Evolutionary conservation across 352 stramenopile genomes (phyloP).

Genomic region (Achlya hypogyna): DNA sequence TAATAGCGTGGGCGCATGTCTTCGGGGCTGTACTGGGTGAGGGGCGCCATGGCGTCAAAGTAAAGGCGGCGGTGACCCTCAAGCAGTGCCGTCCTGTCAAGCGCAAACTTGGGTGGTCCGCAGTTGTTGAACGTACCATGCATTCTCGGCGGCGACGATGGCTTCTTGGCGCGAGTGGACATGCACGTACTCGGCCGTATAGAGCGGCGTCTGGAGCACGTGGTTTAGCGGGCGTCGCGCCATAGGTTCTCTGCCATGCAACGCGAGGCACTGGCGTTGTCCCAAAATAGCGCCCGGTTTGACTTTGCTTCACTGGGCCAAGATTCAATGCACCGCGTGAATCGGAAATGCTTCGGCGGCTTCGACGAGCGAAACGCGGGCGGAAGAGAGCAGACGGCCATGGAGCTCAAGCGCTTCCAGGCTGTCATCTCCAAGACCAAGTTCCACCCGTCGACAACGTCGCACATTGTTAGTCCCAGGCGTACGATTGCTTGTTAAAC

Average conservation of each 20-base stretch:
- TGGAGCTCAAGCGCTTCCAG: slow-evolving; percentile 69
- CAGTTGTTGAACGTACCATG: background rate
- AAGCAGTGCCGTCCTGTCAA: background rate
- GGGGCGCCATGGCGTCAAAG: slow-evolving; percentile 15
- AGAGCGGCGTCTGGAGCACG: slow-evolving; percentile 6
- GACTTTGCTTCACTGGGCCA: too few relatives aligned
- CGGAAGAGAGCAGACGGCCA: slow-evolving; percentile 60
- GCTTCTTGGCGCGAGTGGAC: background rate
- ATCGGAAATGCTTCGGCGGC: background rate
- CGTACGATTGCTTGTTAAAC: background rate
- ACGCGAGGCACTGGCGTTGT: too few relatives aligned
- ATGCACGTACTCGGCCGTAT: slow-evolving; percentile 3
- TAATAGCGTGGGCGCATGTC: slow-evolving; percentile 14
- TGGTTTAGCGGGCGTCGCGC: slow-evolving; percentile 6
- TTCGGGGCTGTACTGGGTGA: slow-evolving; percentile 11
- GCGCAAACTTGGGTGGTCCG: background rate
- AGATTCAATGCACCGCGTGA: slow-evolving; percentile 3
- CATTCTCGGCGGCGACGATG: background rate
- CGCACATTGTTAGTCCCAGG: slow-evolving; percentile 5
- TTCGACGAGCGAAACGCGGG: slow-evolving; percentile 75
- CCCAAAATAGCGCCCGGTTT: too few relatives aligned
- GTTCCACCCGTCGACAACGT: slow-evolving; percentile 46
- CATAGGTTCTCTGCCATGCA: too few relatives aligned
- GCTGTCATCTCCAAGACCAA: slow-evolving; percentile 46
- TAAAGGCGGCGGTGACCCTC: slow-evolving; percentile 15